A percentile compares a stretch with the other conserved stretches of the same genome.
These are phyloP conservation scores for Clathrus columnatus DNA, from an alignment of 768 basidiomycete species.

Conservation along the genomic window DNA sequence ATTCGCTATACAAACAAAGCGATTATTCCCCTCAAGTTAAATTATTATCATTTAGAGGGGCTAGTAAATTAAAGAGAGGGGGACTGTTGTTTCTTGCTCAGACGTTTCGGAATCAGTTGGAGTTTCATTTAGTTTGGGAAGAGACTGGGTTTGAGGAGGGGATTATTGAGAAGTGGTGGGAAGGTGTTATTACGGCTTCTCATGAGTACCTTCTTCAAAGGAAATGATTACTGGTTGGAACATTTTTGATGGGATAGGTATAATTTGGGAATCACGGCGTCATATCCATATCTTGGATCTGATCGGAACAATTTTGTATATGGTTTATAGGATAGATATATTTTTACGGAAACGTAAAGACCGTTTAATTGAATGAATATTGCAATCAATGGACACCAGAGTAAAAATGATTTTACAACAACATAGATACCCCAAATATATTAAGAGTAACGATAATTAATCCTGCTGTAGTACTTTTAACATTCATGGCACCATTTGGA, in stretches of 20 bases:
- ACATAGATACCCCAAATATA: too few species aligned
- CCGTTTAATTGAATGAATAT: too few species aligned
- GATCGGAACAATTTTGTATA: too few species aligned
- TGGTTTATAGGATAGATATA: too few species aligned
- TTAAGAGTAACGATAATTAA: too few species aligned
- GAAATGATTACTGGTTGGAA: background rate
- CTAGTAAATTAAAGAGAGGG: background rate
- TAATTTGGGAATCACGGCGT: too few species aligned
- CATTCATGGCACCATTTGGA: too few species aligned
- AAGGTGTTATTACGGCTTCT: background rate
- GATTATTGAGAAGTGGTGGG: constrained; percentile 4
- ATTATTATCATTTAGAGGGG: background rate
- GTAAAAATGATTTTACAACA: too few species aligned
- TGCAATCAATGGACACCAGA: too few species aligned
- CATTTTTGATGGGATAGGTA: background rate
- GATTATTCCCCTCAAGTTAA: background rate
- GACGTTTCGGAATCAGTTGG: background rate
- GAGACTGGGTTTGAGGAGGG: background rate
- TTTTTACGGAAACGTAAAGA: too few species aligned
- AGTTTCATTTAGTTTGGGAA: constrained; percentile 4
- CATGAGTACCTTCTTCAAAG: background rate
- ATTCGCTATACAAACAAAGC: background rate
- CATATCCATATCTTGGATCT: too few species aligned
- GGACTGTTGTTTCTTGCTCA: constrained; percentile 4
- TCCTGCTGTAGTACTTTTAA: too few species aligned